These are phyloP conservation scores for Fusarium chaquense DNA, from an alignment of 2,329 filamentous ascomycete genomes.

Conservation along the genomic window DNA sequence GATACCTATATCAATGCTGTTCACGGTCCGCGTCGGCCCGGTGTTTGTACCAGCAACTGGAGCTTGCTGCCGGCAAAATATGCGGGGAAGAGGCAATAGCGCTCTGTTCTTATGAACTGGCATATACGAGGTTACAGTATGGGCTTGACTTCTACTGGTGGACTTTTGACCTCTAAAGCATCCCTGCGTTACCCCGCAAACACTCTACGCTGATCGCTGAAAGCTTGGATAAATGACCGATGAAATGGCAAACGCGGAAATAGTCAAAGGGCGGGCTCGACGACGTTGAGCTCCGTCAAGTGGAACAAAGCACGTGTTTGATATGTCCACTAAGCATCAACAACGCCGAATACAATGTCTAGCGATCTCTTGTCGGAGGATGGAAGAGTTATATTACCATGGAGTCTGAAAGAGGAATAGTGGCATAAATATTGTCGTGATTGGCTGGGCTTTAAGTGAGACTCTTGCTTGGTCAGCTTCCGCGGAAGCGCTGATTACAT, in stretches of 20 bases:
- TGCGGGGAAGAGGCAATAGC: neutral
- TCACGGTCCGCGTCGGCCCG: neutral
- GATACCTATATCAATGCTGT: neutral
- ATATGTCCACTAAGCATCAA: no score
- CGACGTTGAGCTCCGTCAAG: no score
- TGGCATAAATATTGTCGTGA: accelerated
- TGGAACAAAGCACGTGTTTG: no score
- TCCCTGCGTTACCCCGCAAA: constrained; percentile 21
- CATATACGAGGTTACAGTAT: neutral
- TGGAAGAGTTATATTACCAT: neutral
- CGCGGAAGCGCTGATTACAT: constrained; percentile 11
- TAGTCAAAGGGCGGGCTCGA: no score
- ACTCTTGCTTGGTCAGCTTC: constrained; percentile 18
- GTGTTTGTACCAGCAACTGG: neutral
- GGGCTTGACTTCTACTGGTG: neutral
- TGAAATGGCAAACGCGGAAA: no score
- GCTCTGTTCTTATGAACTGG: neutral
- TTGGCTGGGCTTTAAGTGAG: neutral
- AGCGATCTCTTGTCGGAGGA: neutral
- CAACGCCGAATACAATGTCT: neutral
- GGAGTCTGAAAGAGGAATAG: neutral
- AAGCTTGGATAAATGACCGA: neutral
- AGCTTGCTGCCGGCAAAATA: no score
- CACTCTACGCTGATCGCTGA: neutral
- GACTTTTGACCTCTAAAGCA: neutral